Conservation (phyloP, 2,329 filamentous ascomycete species). For the Metarhizium sp. region DNA sequence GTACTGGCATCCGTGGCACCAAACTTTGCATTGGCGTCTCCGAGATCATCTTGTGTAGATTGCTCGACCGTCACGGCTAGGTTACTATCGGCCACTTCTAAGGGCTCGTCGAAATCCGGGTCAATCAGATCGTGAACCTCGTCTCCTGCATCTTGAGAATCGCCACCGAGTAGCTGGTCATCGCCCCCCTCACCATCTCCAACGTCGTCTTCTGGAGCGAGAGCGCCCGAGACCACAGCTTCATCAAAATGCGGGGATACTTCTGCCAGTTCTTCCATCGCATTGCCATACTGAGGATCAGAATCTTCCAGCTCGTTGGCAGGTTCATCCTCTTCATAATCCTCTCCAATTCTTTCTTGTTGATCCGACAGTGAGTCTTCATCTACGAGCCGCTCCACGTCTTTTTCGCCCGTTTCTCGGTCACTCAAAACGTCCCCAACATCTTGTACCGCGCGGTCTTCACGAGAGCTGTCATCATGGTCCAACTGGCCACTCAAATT, state of each 20-base stretch:
- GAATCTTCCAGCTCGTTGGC: neutral
- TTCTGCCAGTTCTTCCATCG: neutral
- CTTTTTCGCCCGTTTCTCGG: neutral
- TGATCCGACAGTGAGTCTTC: neutral
- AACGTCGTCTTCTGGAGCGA: constrained; percentile 11
- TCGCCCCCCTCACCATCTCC: constrained; percentile 12
- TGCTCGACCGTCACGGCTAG: constrained; percentile 9
- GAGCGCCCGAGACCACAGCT: constrained; percentile 3
- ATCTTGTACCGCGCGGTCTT: constrained; percentile 7
- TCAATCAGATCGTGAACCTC: constrained; percentile 2
- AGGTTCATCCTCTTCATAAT: neutral
- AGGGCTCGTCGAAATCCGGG: constrained; percentile 2
- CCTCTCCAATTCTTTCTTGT: neutral
- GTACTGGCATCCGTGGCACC: constrained; percentile 1
- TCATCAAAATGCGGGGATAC: neutral
- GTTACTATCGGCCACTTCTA: neutral
- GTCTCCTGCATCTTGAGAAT: constrained; percentile 9
- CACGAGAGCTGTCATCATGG: constrained; percentile 13
- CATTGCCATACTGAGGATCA: neutral
- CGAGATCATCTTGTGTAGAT: constrained; percentile 11
- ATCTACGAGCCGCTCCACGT: neutral
- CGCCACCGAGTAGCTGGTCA: constrained; percentile 5
- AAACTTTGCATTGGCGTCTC: neutral
- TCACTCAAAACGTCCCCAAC: constrained; percentile 14
- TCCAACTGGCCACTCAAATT: constrained; percentile 8